These are phyloP conservation scores for Leishmania mexicana DNA, from an alignment of 208 protist genomes.

Conservation along the genomic window DNA sequence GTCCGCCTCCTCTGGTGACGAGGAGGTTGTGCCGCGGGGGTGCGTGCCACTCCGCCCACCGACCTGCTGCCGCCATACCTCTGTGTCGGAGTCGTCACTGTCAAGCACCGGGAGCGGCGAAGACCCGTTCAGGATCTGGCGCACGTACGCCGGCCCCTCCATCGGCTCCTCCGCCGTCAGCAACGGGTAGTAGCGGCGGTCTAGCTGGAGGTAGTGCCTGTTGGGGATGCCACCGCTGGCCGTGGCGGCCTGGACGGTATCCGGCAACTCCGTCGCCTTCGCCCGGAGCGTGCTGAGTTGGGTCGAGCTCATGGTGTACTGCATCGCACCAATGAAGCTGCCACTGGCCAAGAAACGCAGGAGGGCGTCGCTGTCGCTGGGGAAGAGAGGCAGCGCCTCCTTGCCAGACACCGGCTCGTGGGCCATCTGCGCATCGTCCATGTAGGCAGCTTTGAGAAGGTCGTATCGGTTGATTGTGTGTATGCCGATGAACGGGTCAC, in stretches of 20 bases:
- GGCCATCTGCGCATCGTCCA: slow-evolving; percentile 18
- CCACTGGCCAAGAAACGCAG: slow-evolving; percentile 41
- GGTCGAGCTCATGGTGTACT: slow-evolving; percentile 10
- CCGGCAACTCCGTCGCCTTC: not conserved
- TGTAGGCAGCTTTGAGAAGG: slow-evolving; percentile 25
- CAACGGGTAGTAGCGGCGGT: slow-evolving; percentile 37
- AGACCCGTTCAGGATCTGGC: slow-evolving; percentile 30
- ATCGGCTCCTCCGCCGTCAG: slow-evolving; percentile 28
- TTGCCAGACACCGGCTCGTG: slow-evolving; percentile 29
- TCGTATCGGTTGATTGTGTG: slow-evolving; percentile 45
- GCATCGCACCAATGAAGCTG: slow-evolving; percentile 21
- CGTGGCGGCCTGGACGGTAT: not conserved
- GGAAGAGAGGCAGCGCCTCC: slow-evolving; percentile 33
- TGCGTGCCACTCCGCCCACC: not conserved
- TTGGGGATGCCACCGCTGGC: slow-evolving; percentile 10
- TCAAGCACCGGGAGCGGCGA: slow-evolving; percentile 24
- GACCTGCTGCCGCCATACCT: not conserved
- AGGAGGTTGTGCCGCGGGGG: not conserved
- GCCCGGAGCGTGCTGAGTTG: slow-evolving; percentile 9
- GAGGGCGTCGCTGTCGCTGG: slow-evolving; percentile 34
- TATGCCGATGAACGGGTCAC: slow-evolving; percentile 25
- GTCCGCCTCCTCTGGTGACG: not conserved
- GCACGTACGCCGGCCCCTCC: slow-evolving; percentile 33
- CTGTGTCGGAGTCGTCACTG: slow-evolving; percentile 12
- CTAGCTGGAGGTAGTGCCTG: slow-evolving; percentile 24